Evolutionary conservation across 768 basidiomycete genomes (phyloP), one percentile per base, ranked within the genome.

Genomic region (Trichaptum fuscoviolaceum): DNA sequence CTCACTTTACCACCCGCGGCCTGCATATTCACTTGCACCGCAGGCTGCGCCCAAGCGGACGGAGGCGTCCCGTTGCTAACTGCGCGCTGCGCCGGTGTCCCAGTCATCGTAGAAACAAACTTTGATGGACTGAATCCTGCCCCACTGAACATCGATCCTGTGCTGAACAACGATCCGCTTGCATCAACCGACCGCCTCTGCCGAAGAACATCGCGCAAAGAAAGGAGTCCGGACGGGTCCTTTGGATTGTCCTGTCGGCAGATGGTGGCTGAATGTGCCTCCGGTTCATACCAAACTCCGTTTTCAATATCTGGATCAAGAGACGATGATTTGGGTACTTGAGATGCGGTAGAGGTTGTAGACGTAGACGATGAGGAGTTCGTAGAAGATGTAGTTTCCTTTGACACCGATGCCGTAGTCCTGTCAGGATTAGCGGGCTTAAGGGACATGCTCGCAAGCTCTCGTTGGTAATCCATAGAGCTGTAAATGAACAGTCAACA

Each of bases 281-380:
- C 90, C 0, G 84, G 81, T 67, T 85, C 86, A 66, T 86, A 80
- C 87, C 86, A 88, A 3, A 84, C 75, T 0, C 78, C 77, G 68
- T 81, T 83, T 57, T 86, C 87, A 42, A 80, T 76, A 71, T 90
- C 89, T 3, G 88, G 87, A 71, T 90, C 87, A 0, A 82, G 85
- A 58, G 79, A 78, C 1, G 73, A 72, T 20, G 12, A 3, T 26
- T 2, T 25, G n/a, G 24, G 63, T 20, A 36, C 34, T 35, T 68
- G 52, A 25, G 57, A 66, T 6, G 26, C 42, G n/a, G 59, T 61
- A 15, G 60, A 1, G 15, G 10, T 9, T 61, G 25, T 34, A 20
- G 24, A 25, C 59, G 59, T 25, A 25, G 59, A 25, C 12, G 59
- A 25, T 25, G 5, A 7, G 23, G 59, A 61, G 12, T 3, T 20